Evolutionary conservation across 805 yeast species (phyloP).

Genomic region (Candida gorgasii): DNA sequence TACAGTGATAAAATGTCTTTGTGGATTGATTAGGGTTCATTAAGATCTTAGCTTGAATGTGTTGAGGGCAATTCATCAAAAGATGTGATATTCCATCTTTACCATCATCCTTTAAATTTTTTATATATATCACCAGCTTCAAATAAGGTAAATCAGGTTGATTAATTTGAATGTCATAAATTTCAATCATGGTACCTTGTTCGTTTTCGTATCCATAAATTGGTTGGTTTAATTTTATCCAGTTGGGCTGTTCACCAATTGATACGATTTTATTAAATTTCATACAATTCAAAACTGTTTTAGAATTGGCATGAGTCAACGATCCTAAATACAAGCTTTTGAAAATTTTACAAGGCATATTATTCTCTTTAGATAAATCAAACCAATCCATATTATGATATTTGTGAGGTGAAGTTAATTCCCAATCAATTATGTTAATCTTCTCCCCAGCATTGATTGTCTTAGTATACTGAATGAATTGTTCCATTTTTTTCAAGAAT

Average conservation of each 20-base stretch:
- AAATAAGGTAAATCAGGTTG: constrained; percentile 15
- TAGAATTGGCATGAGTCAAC: constrained; percentile 33
- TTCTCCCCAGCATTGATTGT: neutral
- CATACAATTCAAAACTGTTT: constrained; percentile 25
- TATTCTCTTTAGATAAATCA: constrained; percentile 28
- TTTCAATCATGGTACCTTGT: constrained; percentile 13
- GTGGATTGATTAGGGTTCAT: constrained; percentile 18
- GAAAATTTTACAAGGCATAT: constrained; percentile 35
- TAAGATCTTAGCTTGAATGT: constrained; percentile 29
- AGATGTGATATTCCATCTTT: constrained; percentile 32
- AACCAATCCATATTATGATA: constrained; percentile 32
- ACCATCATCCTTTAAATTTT: constrained; percentile 41
- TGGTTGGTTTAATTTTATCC: constrained; percentile 24
- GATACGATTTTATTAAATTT: constrained; percentile 29
- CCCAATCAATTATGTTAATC: constrained; percentile 14
- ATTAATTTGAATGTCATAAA: constrained; percentile 13
- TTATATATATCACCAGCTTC: constrained; percentile 25
- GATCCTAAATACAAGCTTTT: constrained; percentile 35
- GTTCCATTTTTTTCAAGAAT: constrained; percentile 31
- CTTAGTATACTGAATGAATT: constrained; percentile 21
- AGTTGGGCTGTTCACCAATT: constrained; percentile 37
- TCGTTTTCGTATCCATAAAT: constrained; percentile 22
- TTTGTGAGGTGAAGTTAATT: neutral
- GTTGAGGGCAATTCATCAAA: constrained; percentile 29
- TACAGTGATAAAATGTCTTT: constrained; percentile 36